Base-by-base conservation (phyloP, 148 eudicot species). In the Chenopodium formosanum region DNA sequence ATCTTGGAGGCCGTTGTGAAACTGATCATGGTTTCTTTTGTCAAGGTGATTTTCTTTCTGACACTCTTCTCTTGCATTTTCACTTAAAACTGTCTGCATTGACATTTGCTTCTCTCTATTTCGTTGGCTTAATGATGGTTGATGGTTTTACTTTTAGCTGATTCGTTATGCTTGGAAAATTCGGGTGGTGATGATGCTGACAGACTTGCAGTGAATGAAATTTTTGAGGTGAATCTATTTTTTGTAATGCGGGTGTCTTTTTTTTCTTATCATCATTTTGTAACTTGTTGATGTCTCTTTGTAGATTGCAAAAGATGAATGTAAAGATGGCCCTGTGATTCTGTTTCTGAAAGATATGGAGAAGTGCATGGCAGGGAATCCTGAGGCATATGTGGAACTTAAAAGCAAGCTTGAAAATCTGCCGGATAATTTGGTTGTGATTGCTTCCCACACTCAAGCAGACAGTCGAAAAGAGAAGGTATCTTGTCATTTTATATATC, bases 401-500 rank as follows among this genome's bases (percentile, higher is more conserved):
- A 92, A 89, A 84, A 74, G 64, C 79, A 94, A 90, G 88, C 90
- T 96, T 82, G 99, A 96, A 77, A 86, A 79, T 80, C 47, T 92
- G 74, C 95, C 97, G 27, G 90, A 86, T 73, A 94, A 94, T 81
- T 82, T 92, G 78, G 95, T 94, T 60, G 92, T 90, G 73, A 91
- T 96, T 85, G 95, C 97, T 80, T 94, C 99, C 23, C 95, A 90
- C 78, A 85, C 98, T 60, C 95, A 96, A 79, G 77, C 89, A 73
- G 99, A 96, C 85, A 89, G 75, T 84, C 86, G 97, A 63, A 96
- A 94, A 88, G 98, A 96, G 79, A 94, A 96, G 89, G 99, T 93
- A 81, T 62, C 88, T 78, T 50, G 40, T 13, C 19, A 9, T 64
- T 62, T 68, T 17, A 70, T 23, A 10, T 71, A 7, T 56, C 44